Evolutionary conservation across 805 yeast species (phyloP), one percentile per base, ranked within the genome.

Genomic region (Kuraishia floccosa): DNA sequence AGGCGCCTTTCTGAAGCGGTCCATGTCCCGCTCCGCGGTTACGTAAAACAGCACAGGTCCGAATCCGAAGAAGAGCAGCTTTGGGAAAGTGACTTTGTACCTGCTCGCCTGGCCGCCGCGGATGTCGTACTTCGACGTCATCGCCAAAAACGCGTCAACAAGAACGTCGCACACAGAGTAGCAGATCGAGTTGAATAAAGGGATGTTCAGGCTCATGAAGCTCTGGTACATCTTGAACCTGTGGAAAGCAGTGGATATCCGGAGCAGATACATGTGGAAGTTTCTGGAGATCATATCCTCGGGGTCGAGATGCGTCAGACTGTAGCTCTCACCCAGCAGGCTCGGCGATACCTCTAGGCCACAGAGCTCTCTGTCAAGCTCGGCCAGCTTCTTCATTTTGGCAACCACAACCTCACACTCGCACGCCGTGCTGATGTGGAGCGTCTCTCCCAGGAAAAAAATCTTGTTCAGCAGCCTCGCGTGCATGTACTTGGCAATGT

Each of bases 161-260:
- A n/a, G n/a, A n/a, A n/a, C n/a, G n/a, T n/a, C n/a, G n/a, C n/a
- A n/a, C n/a, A n/a, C n/a, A n/a, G n/a, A n/a, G n/a, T n/a, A n/a
- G 14, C 30, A 27, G 7, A 27, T 17, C 7, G 30, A 16, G 23
- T 27, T 27, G 16, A 27, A 7, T 7, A 27, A 21, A 10, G 30
- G 30, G 15, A 17, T 17, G 23, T 27, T 20, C n/a, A 27, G 23
- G 13, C 11, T 17, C 7, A 27, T 16, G 21, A 17, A 27, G 15
- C 18, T 20, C 30, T 15, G 16, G 21, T n/a, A 14, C 21, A 27
- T 8, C 5, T 20, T 10, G 15, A 17, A 27, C 13, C 30, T 6
- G 23, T 27, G 20, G 23, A 27, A 6, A 9, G 23, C 16, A 8
- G 18, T 15, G 7, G 16, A 14, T 5, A 7, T 5, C n/a, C 17